Evolutionary conservation across 495 filamentous ascomycete genomes (phyloP).

Genomic region (Lophiotrema nucula): DNA sequence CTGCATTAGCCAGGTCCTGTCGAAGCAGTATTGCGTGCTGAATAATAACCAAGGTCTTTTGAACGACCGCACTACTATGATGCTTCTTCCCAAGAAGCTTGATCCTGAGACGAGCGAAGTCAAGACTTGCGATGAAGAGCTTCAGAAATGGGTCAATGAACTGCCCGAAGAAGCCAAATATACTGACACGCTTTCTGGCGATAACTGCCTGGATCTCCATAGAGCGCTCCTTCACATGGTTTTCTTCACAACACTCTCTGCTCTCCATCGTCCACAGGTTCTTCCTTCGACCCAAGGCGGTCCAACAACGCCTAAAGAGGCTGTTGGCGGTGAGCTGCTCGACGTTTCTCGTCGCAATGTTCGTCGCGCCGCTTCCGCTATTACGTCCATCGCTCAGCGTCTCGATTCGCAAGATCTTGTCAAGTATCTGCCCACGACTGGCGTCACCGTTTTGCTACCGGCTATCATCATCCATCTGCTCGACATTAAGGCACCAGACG

Average conservation of each 20-base stretch:
- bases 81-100: slow-evolving; percentile 84
- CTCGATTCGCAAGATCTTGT: slow-evolving; percentile 68
- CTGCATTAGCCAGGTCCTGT: slow-evolving; percentile 78
- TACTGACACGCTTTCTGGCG: slow-evolving; percentile 46
- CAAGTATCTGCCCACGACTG: slow-evolving; percentile 78
- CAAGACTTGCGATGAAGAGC: slow-evolving; percentile 66
- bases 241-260: slow-evolving; percentile 81
- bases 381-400: slow-evolving; percentile 73
- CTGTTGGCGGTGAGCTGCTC: slow-evolving; percentile 58
- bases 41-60: slow-evolving; percentile 69
- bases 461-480: slow-evolving; percentile 89
- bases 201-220: slow-evolving; percentile 66
- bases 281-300: slow-evolving; percentile 55
- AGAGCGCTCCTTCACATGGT: slow-evolving; percentile 82
- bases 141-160: slow-evolving; percentile 68
- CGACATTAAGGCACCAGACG: slow-evolving; percentile 77
- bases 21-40: slow-evolving; percentile 84
- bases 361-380: slow-evolving; percentile 72
- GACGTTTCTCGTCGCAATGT: slow-evolving; percentile 79
- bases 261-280: slow-evolving; percentile 83
- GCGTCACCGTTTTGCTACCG: slow-evolving; percentile 83
- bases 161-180: slow-evolving; percentile 69
- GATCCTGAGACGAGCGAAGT: slow-evolving; percentile 74
- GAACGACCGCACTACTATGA: slow-evolving; percentile 71
- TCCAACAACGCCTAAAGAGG: slow-evolving; percentile 57